phyloP scores from a whole-genome alignment of 2,329 filamentous ascomycete genomes.

The Colletotrichum salicis region DNA sequence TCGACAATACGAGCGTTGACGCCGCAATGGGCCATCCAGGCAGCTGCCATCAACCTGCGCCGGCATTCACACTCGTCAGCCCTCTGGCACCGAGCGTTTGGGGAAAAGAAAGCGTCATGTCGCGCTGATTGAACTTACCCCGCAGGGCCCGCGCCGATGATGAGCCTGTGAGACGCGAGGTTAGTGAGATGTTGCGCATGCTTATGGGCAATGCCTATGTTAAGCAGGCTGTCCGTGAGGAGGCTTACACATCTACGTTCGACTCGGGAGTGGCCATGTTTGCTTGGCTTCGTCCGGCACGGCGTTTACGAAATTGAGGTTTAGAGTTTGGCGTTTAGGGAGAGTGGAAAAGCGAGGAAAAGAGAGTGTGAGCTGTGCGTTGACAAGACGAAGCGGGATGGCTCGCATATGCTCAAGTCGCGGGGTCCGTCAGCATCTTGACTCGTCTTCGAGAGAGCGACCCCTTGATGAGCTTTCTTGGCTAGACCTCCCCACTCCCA shows the following conservation, averaged over 20 bases:
- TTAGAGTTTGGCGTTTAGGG: not conserved
- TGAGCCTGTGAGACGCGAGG: slow-evolving; percentile 42
- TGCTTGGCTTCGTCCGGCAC: not conserved
- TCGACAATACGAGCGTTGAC: slow-evolving; percentile 57
- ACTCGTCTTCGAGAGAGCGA: slow-evolving; percentile 6
- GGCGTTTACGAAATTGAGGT: too few relatives aligned
- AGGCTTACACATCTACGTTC: slow-evolving; percentile 43
- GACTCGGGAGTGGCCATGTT: slow-evolving; percentile 35
- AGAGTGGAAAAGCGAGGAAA: not conserved
- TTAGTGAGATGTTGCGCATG: not conserved
- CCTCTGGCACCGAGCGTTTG: not conserved
- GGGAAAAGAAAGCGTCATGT: not conserved
- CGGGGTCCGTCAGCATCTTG: slow-evolving; percentile 20
- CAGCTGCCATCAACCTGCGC: slow-evolving; percentile 55
- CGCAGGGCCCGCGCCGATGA: slow-evolving; percentile 50
- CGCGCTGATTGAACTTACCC: slow-evolving; percentile 15
- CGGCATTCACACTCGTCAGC: not conserved
- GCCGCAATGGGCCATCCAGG: slow-evolving; percentile 54
- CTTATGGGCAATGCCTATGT: too few relatives aligned
- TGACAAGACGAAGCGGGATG: not conserved
- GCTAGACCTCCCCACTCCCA: not conserved
- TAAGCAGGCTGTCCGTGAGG: not conserved
- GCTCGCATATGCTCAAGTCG: not conserved
- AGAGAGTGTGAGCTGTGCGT: not conserved
- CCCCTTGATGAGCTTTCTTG: not conserved